phyloP scores from a whole-genome alignment of 1,139 yeast genomes.

The Hanseniaspora sp. region DNA sequence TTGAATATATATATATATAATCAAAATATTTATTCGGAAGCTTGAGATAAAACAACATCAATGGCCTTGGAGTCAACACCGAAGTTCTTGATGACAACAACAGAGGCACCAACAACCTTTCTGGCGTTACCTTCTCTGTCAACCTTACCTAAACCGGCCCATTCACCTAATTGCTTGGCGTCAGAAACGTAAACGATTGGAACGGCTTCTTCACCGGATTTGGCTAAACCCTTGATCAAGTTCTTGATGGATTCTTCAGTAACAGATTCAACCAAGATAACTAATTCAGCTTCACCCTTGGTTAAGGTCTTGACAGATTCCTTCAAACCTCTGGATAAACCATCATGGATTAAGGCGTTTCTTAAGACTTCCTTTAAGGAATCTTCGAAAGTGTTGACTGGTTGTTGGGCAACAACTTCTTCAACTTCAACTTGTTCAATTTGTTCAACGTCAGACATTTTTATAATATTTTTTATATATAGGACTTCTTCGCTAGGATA shows the following conservation, averaged over 20 bases:
- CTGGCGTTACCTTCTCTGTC: slow-evolving; percentile 99
- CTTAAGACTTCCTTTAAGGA: slow-evolving; percentile 97
- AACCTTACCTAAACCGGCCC: slow-evolving; percentile 99
- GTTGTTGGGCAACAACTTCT: slow-evolving; percentile 72
- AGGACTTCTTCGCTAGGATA: slow-evolving; percentile 80
- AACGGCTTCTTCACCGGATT: slow-evolving; percentile 92
- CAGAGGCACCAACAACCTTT: slow-evolving; percentile 99
- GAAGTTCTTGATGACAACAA: slow-evolving; percentile 99
- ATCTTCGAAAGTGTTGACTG: slow-evolving; percentile 93
- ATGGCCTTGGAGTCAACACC: slow-evolving; percentile 99
- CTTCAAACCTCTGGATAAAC: slow-evolving; percentile 99
- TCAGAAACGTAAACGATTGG: slow-evolving; percentile 99
- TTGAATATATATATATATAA: slow-evolving; percentile 22
- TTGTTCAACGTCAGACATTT: slow-evolving; percentile 80
- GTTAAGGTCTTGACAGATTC: slow-evolving; percentile 99
- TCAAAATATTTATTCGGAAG: slow-evolving; percentile 63
- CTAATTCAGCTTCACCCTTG: slow-evolving; percentile 94
- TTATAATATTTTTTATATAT: slow-evolving; percentile 26
- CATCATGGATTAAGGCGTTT: slow-evolving; percentile 97
- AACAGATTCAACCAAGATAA: slow-evolving; percentile 96
- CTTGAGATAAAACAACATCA: slow-evolving; percentile 91
- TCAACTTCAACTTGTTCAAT: slow-evolving; percentile 53
- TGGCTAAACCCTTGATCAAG: slow-evolving; percentile 98
- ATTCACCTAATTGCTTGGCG: slow-evolving; percentile 99
- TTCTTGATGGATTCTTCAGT: slow-evolving; percentile 95